Evolutionary conservation across 1,139 yeast species (phyloP), one percentile per base, ranked within the genome.

Genomic region (Magnusiomyces magnusii): DNA sequence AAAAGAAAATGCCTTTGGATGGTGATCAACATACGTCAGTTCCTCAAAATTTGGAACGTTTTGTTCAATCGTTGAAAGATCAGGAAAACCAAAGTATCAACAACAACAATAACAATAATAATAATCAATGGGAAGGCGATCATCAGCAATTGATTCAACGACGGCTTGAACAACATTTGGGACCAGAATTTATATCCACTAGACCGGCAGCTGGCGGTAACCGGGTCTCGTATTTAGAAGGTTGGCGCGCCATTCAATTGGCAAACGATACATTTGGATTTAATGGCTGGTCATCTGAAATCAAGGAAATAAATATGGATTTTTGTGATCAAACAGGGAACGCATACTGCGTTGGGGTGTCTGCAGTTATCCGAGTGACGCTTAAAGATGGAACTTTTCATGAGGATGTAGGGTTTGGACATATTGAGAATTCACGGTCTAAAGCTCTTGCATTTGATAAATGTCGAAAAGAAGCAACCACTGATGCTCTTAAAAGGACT

Each of bases 161-260:
- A 19, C 60, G 64, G 28, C 67, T 73, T 31, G 64, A 63, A 44
- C 60, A 65, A 49, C 68, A 69, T 55, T 76, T 91, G 41, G 99
- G 99, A 0, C 97, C 98, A 0, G 98, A 92, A 71, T 92, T 83
- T 68, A 85, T 93, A 39, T 84, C 96, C 49, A 82, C 83, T 55
- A 78, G 98, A 50, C 85, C 92, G 1, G 95, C 92, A 1, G 70
- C 69, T 7, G 77, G 77, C n/a, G 74, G 75, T 3, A 63, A 65
- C 21, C 64, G 64, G n/a, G 75, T 75, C 21, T 70, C 73, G 2
- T 77, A 77, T 63, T 59, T 77, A n/a, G 80, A 77, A 61, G 80
- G 78, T 13, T 73, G 73, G 73, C 71, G 73, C 47, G 76, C 82
- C 2, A 74, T 84, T 52, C 73, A 73, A 27, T 68, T 83, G 36